Evolutionary conservation across 495 filamentous ascomycete genomes (phyloP), one percentile per base, ranked within the genome.

Genomic region (Achaetomiella virescens): DNA sequence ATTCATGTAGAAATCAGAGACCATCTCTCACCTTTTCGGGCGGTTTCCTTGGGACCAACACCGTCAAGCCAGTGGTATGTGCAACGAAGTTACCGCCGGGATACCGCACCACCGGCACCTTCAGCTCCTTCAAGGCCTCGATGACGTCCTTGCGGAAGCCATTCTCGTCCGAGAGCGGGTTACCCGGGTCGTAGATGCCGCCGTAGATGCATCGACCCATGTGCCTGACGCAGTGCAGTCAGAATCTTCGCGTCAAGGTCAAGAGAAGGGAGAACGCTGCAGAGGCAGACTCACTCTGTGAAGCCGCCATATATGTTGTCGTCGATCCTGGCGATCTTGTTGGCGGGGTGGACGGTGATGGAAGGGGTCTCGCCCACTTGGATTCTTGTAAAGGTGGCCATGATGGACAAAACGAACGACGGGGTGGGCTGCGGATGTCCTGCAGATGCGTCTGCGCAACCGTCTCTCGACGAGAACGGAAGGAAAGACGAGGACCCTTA

Each of bases 171-270:
- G 85, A 83, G n/a, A 89, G 72, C 0, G 80, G 72, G 64, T 81
- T 89, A 12, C 73, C 76, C 2, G 86, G 87, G 55, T 90, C 87
- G 69, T 89, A 90, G 64, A 91, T 87, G 55, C 88, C 88, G 52
- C 87, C 87, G 66, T 91, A 91, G 68, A 91, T 89, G 71, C 87
- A 91, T 41, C 88, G 79, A 42, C 87, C 88, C 85, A 89, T 89
- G 61, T 90, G 87, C 65, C 86, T 88, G 52, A 5, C 3, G n/a
- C 17, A 7, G 18, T 15, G 36, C 6, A 17, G 27, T 47, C 31
- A 57, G 46, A 25, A 12, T 22, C 12, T 14, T 38, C 14, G 24
- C 22, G 25, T 33, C 22, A 5, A 10, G 8, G 2, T 22, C 22
- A 25, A 12, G 10, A 33, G 46, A 31, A 11, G 6, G 24, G 17